Evolutionary conservation across 805 yeast species (phyloP).

Genomic region (Wickerhamomyces mucosus): DNA sequence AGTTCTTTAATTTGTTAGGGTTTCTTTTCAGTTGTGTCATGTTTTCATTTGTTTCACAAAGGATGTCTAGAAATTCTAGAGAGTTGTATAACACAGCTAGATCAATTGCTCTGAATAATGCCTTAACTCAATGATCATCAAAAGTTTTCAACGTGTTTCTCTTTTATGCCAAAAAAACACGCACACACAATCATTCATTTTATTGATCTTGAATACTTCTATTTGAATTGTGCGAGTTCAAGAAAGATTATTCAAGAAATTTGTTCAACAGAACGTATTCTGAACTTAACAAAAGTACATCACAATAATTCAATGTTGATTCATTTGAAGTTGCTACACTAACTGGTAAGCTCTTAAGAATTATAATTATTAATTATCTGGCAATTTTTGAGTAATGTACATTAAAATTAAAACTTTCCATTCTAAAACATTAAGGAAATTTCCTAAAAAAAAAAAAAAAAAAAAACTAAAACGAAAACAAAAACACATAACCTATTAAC

Average conservation of each 20-base stretch:
- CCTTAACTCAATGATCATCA: slow-evolving; percentile 6
- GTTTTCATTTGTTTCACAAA: slow-evolving; percentile 74
- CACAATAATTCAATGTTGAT: too few relatives aligned
- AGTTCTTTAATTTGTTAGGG: slow-evolving; percentile 68
- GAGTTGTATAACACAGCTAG: slow-evolving; percentile 17
- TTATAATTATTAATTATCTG: too few relatives aligned
- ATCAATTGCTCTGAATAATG: slow-evolving; percentile 15
- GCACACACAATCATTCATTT: background rate
- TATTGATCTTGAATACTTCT: too few relatives aligned
- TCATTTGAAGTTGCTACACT: too few relatives aligned
- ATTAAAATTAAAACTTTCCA: background rate
- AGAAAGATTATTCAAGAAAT: too few relatives aligned
- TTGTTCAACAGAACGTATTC: too few relatives aligned
- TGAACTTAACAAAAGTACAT: too few relatives aligned
- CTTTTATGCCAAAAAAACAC: background rate
- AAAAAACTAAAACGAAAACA: background rate
- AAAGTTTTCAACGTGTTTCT: too few relatives aligned
- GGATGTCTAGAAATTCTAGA: slow-evolving; percentile 19
- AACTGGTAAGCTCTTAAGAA: too few relatives aligned
- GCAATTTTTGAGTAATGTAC: slow-evolving; percentile 1
- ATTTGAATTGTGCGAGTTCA: too few relatives aligned
- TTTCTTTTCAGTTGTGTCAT: slow-evolving; percentile 73
- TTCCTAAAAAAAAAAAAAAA: slow-evolving; percentile 1
- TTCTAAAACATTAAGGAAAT: background rate
- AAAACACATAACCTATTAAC: background rate